Evolutionary conservation across 495 filamentous ascomycete species (phyloP).

Genomic region (Penicillium paradoxum): DNA sequence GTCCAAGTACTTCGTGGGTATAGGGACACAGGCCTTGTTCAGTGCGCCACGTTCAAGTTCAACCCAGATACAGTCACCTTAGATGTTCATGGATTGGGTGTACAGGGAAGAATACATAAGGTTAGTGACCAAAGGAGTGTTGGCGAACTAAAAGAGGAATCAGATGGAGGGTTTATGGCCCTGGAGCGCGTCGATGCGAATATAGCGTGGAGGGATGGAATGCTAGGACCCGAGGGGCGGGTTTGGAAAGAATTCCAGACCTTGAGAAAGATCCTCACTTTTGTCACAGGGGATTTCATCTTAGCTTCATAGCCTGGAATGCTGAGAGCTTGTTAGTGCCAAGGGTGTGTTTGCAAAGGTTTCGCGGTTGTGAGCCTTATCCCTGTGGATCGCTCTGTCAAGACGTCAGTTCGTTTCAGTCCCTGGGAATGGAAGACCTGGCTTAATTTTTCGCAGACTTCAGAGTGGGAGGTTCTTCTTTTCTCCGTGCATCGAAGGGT

Average conservation of each 20-base stretch:
- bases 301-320: constrained; percentile 19
- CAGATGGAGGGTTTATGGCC: constrained; percentile 9
- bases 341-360: constrained; percentile 9
- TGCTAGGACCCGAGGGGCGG: constrained; percentile 24
- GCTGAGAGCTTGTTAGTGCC: constrained; percentile 1
- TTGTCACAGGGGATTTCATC: neutral
- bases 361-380: constrained; percentile 2
- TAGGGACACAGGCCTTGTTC: neutral
- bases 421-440: constrained; percentile 13
- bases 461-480: neutral
- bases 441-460: constrained; percentile 1
- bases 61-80: constrained; percentile 6
- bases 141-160: constrained; percentile 19
- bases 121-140: neutral
- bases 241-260: constrained; percentile 26
- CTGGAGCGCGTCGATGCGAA: constrained; percentile 30
- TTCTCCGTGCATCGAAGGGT: constrained; percentile 7
- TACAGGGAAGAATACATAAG: constrained; percentile 4
- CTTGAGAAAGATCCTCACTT: constrained; percentile 4
- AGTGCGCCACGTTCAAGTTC: constrained; percentile 6
- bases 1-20: neutral
- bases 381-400: constrained; percentile 15
- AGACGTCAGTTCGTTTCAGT: constrained; percentile 16
- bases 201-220: constrained; percentile 30
- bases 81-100: constrained; percentile 5